phyloP scores from a whole-genome alignment of 257 asterid genomes.

The Lycium ferocissimum region DNA sequence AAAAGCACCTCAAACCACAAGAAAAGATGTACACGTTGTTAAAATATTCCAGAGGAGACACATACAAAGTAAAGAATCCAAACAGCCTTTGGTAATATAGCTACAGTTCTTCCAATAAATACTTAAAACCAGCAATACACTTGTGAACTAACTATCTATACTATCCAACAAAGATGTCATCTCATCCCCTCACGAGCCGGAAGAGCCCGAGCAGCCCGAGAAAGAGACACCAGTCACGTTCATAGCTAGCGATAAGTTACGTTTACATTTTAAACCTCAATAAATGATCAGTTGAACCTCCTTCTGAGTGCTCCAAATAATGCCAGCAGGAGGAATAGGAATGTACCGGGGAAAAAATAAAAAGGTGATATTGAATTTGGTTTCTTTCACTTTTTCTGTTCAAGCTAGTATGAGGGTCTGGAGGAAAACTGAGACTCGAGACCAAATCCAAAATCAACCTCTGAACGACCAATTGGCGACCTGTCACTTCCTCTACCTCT shows the following conservation, averaged over 20 bases:
- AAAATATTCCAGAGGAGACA: neutral
- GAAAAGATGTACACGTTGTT: neutral
- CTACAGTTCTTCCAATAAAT: constrained; percentile 8
- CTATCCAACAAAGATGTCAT: neutral
- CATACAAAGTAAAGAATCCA: constrained; percentile 5
- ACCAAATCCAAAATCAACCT: constrained; percentile 36
- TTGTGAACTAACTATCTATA: neutral
- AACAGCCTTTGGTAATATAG: neutral
- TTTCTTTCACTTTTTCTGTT: neutral
- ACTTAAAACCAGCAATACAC: neutral
- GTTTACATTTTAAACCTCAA: neutral
- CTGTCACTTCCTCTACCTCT: constrained; percentile 27
- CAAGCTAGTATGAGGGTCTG: constrained; percentile 13
- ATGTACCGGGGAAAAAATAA: neutral
- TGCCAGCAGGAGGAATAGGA: constrained; percentile 24
- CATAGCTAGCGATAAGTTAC: neutral
- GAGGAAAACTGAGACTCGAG: constrained; percentile 22
- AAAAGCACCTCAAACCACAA: neutral
- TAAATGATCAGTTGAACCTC: constrained; percentile 18
- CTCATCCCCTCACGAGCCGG: neutral
- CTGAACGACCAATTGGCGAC: constrained; percentile 25
- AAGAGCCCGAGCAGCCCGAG: neutral
- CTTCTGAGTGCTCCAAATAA: constrained; percentile 20
- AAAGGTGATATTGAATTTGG: neutral
- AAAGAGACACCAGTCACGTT: neutral